Conservation (phyloP, 768 basidiomycete species). For the Boletus coccyginus region DNA sequence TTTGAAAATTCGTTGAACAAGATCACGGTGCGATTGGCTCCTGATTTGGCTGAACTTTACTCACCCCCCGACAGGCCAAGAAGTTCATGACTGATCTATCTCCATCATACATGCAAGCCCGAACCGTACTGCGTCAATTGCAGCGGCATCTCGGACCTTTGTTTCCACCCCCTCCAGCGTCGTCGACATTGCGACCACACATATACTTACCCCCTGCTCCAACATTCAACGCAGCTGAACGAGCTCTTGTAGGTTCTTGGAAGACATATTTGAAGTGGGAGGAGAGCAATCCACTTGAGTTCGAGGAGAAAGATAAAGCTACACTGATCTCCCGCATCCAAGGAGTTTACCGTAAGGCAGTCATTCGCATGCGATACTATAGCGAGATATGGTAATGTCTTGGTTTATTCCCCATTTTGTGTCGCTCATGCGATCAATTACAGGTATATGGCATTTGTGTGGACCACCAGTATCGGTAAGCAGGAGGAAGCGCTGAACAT, state of each 20-base stretch:
- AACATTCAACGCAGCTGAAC: constrained; percentile 69
- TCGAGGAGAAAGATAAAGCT: constrained; percentile 78
- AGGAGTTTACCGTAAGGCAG: constrained; percentile 83
- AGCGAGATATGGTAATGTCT: constrained; percentile 83
- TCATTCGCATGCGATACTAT: constrained; percentile 91
- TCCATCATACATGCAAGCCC: constrained; percentile 92
- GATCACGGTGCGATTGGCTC: constrained; percentile 57
- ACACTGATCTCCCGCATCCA: constrained; percentile 69
- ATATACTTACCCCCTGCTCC: constrained; percentile 69
- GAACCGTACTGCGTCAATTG: constrained; percentile 81
- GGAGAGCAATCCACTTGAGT: constrained; percentile 88
- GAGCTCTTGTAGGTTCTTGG: constrained; percentile 81
- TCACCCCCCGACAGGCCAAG: constrained; percentile 61
- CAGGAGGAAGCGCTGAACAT: constrained; percentile 79
- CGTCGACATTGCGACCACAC: constrained; percentile 37
- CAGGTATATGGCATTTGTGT: constrained; percentile 90
- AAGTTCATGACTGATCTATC: constrained; percentile 94
- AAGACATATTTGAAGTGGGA: constrained; percentile 94
- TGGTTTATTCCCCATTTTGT: neutral
- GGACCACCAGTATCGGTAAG: constrained; percentile 73
- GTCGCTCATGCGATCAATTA: constrained; percentile 10
- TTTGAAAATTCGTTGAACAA: constrained; percentile 90
- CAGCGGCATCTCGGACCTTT: constrained; percentile 65
- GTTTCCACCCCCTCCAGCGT: constrained; percentile 48
- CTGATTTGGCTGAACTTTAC: neutral